Evolutionary conservation across 805 yeast genomes (phyloP).

Genomic region (Nakazawaea siamensis): DNA sequence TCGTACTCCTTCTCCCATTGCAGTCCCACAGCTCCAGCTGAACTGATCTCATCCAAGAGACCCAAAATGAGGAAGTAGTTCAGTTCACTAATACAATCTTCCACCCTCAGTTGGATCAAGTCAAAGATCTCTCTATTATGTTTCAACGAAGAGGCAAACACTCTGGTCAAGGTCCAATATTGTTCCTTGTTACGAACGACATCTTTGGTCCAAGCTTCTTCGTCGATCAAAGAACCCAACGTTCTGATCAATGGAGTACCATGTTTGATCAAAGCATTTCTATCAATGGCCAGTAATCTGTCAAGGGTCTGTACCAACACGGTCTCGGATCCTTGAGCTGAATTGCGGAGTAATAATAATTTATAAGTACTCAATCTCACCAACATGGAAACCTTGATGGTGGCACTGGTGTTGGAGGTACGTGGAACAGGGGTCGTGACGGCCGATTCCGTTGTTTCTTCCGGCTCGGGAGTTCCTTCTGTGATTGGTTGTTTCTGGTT

Average conservation of each 20-base stretch:
- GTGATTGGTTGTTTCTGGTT: constrained; percentile 1
- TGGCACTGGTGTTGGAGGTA: constrained; percentile 4
- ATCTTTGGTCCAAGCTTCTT: constrained; percentile 34
- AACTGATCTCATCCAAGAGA: constrained; percentile 68
- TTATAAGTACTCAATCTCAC: constrained; percentile 46
- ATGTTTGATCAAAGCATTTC: constrained; percentile 34
- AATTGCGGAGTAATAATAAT: constrained; percentile 34
- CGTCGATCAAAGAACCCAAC: constrained; percentile 38
- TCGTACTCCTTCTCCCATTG: constrained; percentile 65
- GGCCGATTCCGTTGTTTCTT: not conserved
- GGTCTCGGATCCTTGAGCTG: constrained; percentile 15
- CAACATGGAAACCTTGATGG: constrained; percentile 18
- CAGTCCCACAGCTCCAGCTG: constrained; percentile 73
- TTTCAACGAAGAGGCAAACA: constrained; percentile 34
- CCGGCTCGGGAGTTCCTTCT: constrained; percentile 7
- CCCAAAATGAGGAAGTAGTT: constrained; percentile 66
- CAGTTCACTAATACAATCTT: constrained; percentile 29
- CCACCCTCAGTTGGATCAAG: constrained; percentile 36
- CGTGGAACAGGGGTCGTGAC: not conserved
- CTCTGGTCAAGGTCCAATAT: constrained; percentile 41
- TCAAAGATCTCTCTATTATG: constrained; percentile 34
- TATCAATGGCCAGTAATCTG: constrained; percentile 21
- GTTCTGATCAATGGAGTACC: constrained; percentile 39
- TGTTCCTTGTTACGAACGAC: constrained; percentile 26
- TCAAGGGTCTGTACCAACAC: constrained; percentile 19